Conservation (phyloP, 129 eudicot species). For the Tagetes patula region DNA sequence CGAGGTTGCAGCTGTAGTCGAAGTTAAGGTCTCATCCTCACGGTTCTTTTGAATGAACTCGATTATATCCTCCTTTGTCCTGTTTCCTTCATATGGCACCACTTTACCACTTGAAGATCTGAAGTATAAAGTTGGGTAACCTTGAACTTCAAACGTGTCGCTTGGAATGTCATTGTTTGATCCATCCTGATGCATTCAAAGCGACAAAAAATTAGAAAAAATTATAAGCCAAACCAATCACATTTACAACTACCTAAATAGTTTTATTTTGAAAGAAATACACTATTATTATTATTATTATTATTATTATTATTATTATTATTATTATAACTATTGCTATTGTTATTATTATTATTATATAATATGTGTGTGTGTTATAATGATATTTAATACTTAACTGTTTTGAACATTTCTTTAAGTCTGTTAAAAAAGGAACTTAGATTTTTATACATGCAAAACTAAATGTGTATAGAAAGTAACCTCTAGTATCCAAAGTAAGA, state of each 20-base stretch:
- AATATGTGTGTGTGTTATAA: no score
- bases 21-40: slow-evolving; percentile 32
- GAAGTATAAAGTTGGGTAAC: slow-evolving; percentile 90
- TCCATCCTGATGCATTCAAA: slow-evolving; percentile 54
- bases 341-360: background rate
- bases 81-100: slow-evolving; percentile 60
- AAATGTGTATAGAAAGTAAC: background rate
- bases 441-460: no score
- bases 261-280: background rate
- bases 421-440: no score
- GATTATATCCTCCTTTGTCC: slow-evolving; percentile 80
- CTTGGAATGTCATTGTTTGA: slow-evolving; percentile 74
- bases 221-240: background rate
- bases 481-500: background rate
- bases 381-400: background rate
- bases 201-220: background rate
- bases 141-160: slow-evolving; percentile 67
- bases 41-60: slow-evolving; percentile 73
- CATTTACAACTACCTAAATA: background rate
- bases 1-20: slow-evolving; percentile 12
- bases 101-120: slow-evolving; percentile 70
- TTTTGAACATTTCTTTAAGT: background rate
- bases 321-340: no score
- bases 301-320: no score
- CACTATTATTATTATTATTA: background rate